Percentiles rank a stretch among this genome's conserved stretches.
These are phyloP conservation scores for Neurospora tetrasperma DNA, from an alignment of 495 filamentous ascomycete species.

Conservation along the genomic window DNA sequence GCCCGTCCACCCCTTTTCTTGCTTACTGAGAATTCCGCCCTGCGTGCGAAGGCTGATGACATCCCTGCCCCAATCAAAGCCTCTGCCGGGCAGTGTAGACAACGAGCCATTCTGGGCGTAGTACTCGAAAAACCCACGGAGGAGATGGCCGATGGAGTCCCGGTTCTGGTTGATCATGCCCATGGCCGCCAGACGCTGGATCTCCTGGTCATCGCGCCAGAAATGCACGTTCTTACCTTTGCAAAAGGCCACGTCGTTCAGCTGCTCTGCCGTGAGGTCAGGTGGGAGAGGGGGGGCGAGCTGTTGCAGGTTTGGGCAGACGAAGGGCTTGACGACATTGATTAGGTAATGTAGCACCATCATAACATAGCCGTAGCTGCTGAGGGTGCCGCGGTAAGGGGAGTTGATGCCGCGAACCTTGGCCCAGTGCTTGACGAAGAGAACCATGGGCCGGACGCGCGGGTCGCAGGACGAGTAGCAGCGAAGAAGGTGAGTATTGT, in stretches of 20 bases:
- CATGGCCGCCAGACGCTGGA: constrained; percentile 38
- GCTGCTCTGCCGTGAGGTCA: constrained; percentile 27
- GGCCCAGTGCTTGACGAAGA: constrained; percentile 80
- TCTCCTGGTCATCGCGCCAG: constrained; percentile 56
- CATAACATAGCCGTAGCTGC: constrained; percentile 80
- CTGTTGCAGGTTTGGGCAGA: constrained; percentile 68
- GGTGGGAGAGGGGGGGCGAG: constrained; percentile 34
- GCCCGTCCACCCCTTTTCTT: constrained; percentile 65
- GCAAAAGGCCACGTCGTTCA: constrained; percentile 33
- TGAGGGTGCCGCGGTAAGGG: constrained; percentile 71
- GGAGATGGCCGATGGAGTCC: constrained; percentile 51
- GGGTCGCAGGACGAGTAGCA: constrained; percentile 68
- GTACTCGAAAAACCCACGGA: constrained; percentile 75
- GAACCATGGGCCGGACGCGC: constrained; percentile 60
- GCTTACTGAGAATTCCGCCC: constrained; percentile 58
- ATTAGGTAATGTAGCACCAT: constrained; percentile 89
- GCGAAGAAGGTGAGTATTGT: constrained; percentile 67
- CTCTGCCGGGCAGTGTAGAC: constrained; percentile 26
- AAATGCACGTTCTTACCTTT: constrained; percentile 54
- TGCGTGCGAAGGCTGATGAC: constrained; percentile 61
- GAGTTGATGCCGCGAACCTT: constrained; percentile 70
- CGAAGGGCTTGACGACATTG: constrained; percentile 64
- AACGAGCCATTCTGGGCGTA: constrained; percentile 47
- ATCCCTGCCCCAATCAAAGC: constrained; percentile 62
- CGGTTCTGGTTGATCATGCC: constrained; percentile 48